Evolutionary conservation across 768 basidiomycete species (phyloP).

Genomic region (Boletus reticulatus): DNA sequence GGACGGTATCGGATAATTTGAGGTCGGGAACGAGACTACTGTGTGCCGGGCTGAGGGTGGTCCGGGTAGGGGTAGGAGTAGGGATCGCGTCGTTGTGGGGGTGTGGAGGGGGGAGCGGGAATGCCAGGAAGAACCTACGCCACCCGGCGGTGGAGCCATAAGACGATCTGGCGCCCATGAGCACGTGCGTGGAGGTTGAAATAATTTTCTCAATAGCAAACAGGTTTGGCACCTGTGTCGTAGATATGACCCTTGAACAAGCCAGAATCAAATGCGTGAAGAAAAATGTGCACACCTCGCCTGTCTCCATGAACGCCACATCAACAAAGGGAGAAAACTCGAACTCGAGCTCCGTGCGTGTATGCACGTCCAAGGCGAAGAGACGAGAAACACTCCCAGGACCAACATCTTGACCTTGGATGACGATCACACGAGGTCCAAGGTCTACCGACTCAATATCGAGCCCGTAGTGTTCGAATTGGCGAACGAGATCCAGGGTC

Average conservation of each 20-base stretch:
- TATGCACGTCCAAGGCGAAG: neutral
- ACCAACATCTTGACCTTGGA: neutral
- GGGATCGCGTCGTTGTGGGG: too few species aligned
- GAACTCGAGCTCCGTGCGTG: neutral
- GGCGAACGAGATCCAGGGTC: conserved; percentile 10
- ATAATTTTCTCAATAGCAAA: neutral
- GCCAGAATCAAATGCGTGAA: neutral
- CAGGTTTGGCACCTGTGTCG: neutral
- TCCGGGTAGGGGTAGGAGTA: neutral
- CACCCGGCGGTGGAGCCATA: neutral
- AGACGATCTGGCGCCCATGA: conserved; percentile 9
- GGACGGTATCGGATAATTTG: neutral
- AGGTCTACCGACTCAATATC: neutral
- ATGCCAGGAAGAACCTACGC: conserved; percentile 11
- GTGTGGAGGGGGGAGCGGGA: conserved; percentile 3
- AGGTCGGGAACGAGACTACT: conserved; percentile 2
- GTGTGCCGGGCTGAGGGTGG: conserved; percentile 7
- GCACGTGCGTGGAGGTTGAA: conserved; percentile 15
- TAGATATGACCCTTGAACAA: neutral
- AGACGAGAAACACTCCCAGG: neutral
- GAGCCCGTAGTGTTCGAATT: conserved; percentile 5
- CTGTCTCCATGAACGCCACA: neutral
- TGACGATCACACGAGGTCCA: neutral
- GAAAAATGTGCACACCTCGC: neutral
- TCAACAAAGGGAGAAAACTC: neutral